Base-by-base conservation (phyloP, 1,284 basidiomycete species). In the Ustilago nuda region DNA sequence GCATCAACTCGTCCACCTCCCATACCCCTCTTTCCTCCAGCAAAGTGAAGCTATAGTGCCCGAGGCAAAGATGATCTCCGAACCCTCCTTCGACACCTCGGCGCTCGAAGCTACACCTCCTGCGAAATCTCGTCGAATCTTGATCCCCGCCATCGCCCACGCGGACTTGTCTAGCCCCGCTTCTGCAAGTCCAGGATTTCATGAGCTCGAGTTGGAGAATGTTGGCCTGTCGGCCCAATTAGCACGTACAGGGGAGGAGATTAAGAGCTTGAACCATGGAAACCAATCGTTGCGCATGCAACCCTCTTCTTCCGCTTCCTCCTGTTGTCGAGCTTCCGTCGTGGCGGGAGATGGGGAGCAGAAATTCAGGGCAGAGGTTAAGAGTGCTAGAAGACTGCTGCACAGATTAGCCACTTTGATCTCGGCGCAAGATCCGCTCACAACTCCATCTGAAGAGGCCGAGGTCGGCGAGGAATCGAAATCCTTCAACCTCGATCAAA, bases 121-220 rank as follows among this genome's bases (percentile, higher is more conserved):
- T 23, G 48, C 45, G 7, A 50, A 39, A 13, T 56, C 58, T 15
- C 45, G 69, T n/a, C 15, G 69, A 6, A 66, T 66, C 58, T 59
- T 46, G 33, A 62, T 60, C 27, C 50, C 64, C 1, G 61, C 64
- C 11, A 48, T 67, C 36, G 27, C 36, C 23, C 60, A 60, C 12
- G 54, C 61, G 33, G 57, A 64, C 15, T 50, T 62, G 3, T 54
- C 62, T 3, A 63, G 56, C 1, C 65, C 71, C 1, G 52, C 61
- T 6, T 45, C 41, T 12, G 66, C 58, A 8, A 17, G 23, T 1
- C n/a, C 53, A 8, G 52, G 54, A 8, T 19, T 68, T 5, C 57
- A 65, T 19, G 1, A 19, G 19, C 56, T 76, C 13, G 58, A 72
- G 33, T 50, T 76, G 4, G 73, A 76, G 13, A 76, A 71, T 19